Percentiles rank a stretch among this genome's conserved stretches.
Conservation (phyloP, 129 eudicot species). For the Glebionis coronaria region DNA sequence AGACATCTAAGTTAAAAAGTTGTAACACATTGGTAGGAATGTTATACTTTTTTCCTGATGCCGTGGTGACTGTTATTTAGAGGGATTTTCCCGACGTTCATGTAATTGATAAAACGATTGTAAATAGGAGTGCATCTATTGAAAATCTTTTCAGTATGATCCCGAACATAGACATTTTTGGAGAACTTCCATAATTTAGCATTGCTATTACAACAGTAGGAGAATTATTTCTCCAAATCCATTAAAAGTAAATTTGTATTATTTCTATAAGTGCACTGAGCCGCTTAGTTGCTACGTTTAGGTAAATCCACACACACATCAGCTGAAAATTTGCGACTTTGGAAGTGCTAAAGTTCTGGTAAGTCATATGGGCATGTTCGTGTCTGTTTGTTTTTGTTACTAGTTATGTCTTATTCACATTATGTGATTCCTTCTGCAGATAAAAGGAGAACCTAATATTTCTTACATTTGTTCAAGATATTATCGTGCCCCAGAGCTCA, state of each 20-base stretch:
- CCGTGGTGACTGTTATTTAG: too few species aligned
- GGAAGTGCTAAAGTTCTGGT: constrained; percentile 99
- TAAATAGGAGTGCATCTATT: too few species aligned
- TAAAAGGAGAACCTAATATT: constrained; percentile 92
- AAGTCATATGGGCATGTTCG: constrained; percentile 23
- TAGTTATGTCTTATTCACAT: constrained; percentile 1
- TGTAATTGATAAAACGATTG: too few species aligned
- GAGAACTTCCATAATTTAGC: too few species aligned
- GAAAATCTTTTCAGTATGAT: too few species aligned
- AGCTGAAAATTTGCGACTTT: constrained; percentile 89
- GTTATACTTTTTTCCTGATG: too few species aligned
- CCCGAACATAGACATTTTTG: too few species aligned
- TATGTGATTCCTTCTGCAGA: constrained; percentile 35
- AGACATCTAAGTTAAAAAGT: too few species aligned
- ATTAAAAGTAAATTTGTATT: background rate
- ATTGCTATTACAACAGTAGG: too few species aligned
- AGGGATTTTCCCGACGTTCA: too few species aligned
- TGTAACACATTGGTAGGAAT: too few species aligned
- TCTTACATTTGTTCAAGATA: constrained; percentile 97
- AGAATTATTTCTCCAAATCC: too few species aligned
- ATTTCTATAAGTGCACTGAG: constrained; percentile 15
- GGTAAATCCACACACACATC: constrained; percentile 99
- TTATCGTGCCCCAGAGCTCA: constrained; percentile 97
- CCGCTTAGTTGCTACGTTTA: constrained; percentile 29
- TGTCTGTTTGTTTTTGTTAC: background rate